phyloP scores from a whole-genome alignment of 192 early-diverging fungal genomes.

The Pilobolus umbonatus region DNA sequence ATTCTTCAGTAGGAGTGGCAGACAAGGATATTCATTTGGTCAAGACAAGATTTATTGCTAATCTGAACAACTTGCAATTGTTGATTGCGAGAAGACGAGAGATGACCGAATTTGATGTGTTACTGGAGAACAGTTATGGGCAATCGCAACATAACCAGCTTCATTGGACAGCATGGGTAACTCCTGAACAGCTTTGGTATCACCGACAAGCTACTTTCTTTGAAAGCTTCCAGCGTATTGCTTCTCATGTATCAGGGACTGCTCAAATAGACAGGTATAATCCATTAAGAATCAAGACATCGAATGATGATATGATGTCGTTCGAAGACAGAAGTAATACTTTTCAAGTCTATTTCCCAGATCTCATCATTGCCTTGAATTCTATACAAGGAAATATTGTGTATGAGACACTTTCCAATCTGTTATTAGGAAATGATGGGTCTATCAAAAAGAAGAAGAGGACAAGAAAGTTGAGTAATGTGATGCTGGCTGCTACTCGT shows the following conservation, averaged over 20 bases:
- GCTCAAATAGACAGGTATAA: conserved; percentile 59
- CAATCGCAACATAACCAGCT: conserved; percentile 5
- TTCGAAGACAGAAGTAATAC: conserved; percentile 57
- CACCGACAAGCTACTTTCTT: conserved; percentile 35
- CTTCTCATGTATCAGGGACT: conserved; percentile 46
- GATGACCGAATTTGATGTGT: conserved; percentile 12
- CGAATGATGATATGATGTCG: conserved; percentile 6
- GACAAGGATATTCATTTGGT: conserved; percentile 40
- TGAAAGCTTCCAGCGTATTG: conserved; percentile 49
- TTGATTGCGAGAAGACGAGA: conserved; percentile 38
- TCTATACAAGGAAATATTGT: conserved; percentile 74
- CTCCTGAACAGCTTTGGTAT: conserved; percentile 56
- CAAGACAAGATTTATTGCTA: conserved; percentile 50
- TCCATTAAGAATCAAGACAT: conserved; percentile 54
- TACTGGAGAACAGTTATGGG: conserved; percentile 33
- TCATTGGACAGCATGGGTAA: conserved; percentile 61
- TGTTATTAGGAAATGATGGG: neutral
- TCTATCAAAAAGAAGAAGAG: conserved; percentile 29
- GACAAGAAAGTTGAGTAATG: conserved; percentile 58
- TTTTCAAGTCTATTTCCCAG: conserved; percentile 64
- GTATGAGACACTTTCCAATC: conserved; percentile 66
- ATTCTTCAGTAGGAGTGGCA: neutral
- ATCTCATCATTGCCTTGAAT: conserved; percentile 61
- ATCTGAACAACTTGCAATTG: conserved; percentile 58
- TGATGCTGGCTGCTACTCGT: conserved; percentile 71